Base-by-base conservation (phyloP, 257 asterid genomes). In the Datura wrightii region DNA sequence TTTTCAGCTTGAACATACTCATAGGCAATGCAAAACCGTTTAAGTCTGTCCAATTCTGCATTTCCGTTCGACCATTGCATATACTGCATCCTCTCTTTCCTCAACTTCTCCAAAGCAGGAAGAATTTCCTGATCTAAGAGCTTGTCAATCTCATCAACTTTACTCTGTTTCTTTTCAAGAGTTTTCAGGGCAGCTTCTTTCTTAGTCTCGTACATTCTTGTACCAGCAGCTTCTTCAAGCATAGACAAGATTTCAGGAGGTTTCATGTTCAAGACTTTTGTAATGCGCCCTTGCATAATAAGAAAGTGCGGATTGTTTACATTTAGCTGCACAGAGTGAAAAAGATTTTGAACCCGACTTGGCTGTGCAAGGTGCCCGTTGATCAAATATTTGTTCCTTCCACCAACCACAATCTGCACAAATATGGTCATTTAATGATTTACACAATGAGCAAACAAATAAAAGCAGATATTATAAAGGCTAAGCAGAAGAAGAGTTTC, bases 181-280 rank as follows among this genome's bases (percentile, higher is more conserved):
- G 98, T 96, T 91, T 96, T 96, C 62, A 96, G 89, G 74, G 99
- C 98, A 88, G 99, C 97, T 88, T 94, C 99, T 89, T 97, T 97
- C 93, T 97, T 97, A 15, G 95, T 97, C 82, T 97, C 99, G 18
- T 95, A 97, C 99, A 97, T 97, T 92, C 99, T 94, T 16, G 99
- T 97, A 81, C 99, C 99, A 41, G 99, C 97, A 85, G 99, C 99
- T 90, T 96, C 99, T 89, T 96, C 99, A 16, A 96, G 99, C 98
- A 96, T 96, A 84, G 99, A 97, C 90, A 97, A 88, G 58, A 92
- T 95, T 89, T 97, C 99, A 39, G 94, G 99, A 71, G 99, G 99
- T 89, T 95, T 97, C 99, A 97, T 97, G 85, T 97, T 97, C 88
- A 97, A 86, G 85, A 97, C 99, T 86, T 97, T 97, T 72, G 99